These are phyloP conservation scores for Plasmodium gonderi DNA, from an alignment of 169 alveolate genomes.

Conservation along the genomic window DNA sequence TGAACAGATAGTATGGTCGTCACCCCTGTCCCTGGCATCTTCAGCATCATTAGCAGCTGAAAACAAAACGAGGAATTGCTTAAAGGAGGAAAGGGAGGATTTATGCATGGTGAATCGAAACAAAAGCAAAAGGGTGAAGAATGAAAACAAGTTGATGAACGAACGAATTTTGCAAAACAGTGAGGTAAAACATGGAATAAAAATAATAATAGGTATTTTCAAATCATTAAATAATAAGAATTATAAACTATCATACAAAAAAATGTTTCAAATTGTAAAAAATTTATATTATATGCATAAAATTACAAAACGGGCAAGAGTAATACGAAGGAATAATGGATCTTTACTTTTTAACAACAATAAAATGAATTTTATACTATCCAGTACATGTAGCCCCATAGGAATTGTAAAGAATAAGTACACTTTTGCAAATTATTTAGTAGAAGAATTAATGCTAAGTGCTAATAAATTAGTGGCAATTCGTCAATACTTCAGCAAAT, in stretches of 20 bases:
- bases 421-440: conserved; percentile 81
- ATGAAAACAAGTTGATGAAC: not conserved
- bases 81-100: no score
- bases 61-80: no score
- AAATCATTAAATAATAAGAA: conserved; percentile 15
- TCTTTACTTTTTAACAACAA: conserved; percentile 40
- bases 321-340: conserved; percentile 58
- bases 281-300: conserved; percentile 50
- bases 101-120: not conserved
- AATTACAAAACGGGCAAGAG: conserved; percentile 51
- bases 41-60: no score
- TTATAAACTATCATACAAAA: conserved; percentile 5
- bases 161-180: conserved; percentile 1
- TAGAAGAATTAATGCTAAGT: conserved; percentile 98
- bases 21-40: no score
- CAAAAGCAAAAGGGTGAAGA: not conserved
- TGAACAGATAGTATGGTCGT: no score
- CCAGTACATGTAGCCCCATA: conserved; percentile 28
- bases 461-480: conserved; percentile 96
- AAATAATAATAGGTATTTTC: conserved; percentile 10
- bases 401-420: conserved; percentile 34
- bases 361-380: conserved; percentile 46
- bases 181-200: conserved; percentile 6
- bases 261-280: conserved; percentile 31
- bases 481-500: conserved; percentile 64